These are phyloP conservation scores for Carex arenaria DNA, from an alignment of 202 grass and related monocot species.

Conservation along the genomic window DNA sequence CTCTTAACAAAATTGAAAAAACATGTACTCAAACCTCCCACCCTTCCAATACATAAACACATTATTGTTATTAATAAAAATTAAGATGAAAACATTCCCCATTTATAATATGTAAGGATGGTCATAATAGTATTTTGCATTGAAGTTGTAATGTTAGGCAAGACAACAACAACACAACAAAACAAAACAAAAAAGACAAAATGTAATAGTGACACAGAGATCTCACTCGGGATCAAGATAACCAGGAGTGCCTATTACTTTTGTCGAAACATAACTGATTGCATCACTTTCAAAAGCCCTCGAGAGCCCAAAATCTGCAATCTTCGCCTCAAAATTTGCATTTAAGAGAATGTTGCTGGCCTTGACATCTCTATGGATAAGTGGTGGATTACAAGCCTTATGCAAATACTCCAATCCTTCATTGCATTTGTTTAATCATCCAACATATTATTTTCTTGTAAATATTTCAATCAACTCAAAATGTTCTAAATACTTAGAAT, in stretches of 20 bases:
- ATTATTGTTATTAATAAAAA: too few species aligned
- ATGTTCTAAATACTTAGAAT: slow-evolving; percentile 18
- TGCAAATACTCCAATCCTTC: slow-evolving; percentile 13
- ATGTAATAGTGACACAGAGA: background rate
- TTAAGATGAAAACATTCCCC: too few species aligned
- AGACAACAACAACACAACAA: too few species aligned
- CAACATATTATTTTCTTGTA: background rate
- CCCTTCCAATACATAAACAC: too few species aligned
- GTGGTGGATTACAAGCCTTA: background rate
- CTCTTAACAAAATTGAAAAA: too few species aligned
- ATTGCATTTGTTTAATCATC: slow-evolving; percentile 14
- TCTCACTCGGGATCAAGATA: slow-evolving; percentile 30
- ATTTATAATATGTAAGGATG: too few species aligned
- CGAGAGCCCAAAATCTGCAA: slow-evolving; percentile 32
- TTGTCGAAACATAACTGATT: background rate
- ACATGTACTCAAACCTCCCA: too few species aligned
- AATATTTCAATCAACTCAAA: background rate
- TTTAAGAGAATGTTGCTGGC: slow-evolving; percentile 26
- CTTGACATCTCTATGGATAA: slow-evolving; percentile 37
- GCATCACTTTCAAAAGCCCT: background rate
- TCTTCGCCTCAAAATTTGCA: slow-evolving; percentile 20
- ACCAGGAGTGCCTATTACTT: slow-evolving; percentile 1
- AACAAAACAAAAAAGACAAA: too few species aligned
- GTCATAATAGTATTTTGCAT: too few species aligned
- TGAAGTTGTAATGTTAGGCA: too few species aligned